These are phyloP conservation scores for Penicillium griseofulvum DNA, from an alignment of 2,329 filamentous ascomycete species.

Conservation along the genomic window DNA sequence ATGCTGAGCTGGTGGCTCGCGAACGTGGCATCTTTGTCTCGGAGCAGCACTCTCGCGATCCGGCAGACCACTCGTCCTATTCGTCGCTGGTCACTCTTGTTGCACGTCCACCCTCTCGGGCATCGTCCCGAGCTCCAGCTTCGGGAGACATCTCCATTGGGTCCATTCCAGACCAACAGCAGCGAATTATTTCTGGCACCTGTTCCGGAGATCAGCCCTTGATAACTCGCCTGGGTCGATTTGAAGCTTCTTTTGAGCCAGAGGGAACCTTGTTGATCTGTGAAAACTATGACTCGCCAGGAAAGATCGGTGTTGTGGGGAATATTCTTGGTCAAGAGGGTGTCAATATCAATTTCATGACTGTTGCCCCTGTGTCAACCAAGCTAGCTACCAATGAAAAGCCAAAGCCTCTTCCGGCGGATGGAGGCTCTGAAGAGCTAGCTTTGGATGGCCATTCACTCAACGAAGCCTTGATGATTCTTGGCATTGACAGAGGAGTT, in stretches of 20 bases:
- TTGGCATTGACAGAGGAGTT: conserved; percentile 68
- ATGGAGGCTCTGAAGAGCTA: background rate
- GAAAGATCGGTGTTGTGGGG: conserved; percentile 79
- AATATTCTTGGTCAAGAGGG: conserved; percentile 65
- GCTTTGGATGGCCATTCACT: background rate
- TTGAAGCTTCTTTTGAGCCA: conserved; percentile 70
- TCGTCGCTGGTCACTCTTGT: conserved; percentile 69
- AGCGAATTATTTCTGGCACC: conserved; percentile 52
- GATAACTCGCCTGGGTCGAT: conserved; percentile 71
- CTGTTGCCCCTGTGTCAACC: conserved; percentile 54
- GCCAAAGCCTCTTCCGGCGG: background rate
- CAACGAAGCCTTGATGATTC: conserved; percentile 77
- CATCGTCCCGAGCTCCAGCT: conserved; percentile 37
- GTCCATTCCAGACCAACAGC: conserved; percentile 29
- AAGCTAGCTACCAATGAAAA: conserved; percentile 10
- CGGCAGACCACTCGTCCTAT: conserved; percentile 59
- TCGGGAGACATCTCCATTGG: conserved; percentile 13
- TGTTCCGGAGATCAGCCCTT: conserved; percentile 46
- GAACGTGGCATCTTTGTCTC: conserved; percentile 76
- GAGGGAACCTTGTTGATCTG: conserved; percentile 73
- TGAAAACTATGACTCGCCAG: conserved; percentile 76
- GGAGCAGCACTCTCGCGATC: conserved; percentile 65
- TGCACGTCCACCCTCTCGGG: conserved; percentile 44
- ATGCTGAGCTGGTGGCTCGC: conserved; percentile 70
- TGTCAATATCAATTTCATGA: conserved; percentile 80